These are phyloP conservation scores for Hypoxylon rubiginosum DNA, from an alignment of 2,329 filamentous ascomycete genomes.

Conservation along the genomic window DNA sequence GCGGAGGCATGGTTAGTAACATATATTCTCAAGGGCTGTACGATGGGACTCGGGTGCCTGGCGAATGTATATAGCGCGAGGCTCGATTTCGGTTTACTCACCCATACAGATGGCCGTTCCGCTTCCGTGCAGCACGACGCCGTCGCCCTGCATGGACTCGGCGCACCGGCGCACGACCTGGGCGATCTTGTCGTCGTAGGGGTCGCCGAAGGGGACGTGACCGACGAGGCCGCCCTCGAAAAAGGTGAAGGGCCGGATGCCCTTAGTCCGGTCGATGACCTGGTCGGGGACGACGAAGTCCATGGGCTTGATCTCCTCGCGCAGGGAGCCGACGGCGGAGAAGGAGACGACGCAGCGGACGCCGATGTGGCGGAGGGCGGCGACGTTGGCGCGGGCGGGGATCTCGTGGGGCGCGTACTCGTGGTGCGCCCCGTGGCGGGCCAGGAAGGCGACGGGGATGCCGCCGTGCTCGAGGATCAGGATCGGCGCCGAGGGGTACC, in stretches of 20 bases:
- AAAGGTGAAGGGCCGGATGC: constrained; percentile 93
- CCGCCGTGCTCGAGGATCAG: constrained; percentile 89
- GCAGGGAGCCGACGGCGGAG: constrained; percentile 91
- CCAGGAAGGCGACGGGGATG: constrained; percentile 89
- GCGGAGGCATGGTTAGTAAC: constrained; percentile 15
- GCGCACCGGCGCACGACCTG: constrained; percentile 84
- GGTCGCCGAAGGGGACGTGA: constrained; percentile 95
- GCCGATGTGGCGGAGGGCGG: constrained; percentile 91
- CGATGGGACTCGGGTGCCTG: not conserved
- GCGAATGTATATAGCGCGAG: constrained; percentile 13
- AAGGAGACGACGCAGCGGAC: constrained; percentile 95
- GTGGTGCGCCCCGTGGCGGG: constrained; percentile 91
- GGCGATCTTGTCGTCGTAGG: constrained; percentile 85
- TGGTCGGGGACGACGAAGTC: constrained; percentile 98
- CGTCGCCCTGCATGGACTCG: constrained; percentile 81
- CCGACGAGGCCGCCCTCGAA: constrained; percentile 93
- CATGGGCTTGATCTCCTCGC: constrained; percentile 92
- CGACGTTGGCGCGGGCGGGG: constrained; percentile 95
- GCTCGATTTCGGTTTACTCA: constrained; percentile 62
- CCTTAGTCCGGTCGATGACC: constrained; percentile 97
- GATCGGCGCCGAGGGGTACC: constrained; percentile 80
- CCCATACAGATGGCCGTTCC: constrained; percentile 94
- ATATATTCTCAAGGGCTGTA: not conserved
- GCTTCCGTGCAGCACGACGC: constrained; percentile 84
- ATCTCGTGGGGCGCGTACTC: constrained; percentile 94